Conservation (phyloP, 306 rosid species). For the Fragaria ananassa region DNA sequence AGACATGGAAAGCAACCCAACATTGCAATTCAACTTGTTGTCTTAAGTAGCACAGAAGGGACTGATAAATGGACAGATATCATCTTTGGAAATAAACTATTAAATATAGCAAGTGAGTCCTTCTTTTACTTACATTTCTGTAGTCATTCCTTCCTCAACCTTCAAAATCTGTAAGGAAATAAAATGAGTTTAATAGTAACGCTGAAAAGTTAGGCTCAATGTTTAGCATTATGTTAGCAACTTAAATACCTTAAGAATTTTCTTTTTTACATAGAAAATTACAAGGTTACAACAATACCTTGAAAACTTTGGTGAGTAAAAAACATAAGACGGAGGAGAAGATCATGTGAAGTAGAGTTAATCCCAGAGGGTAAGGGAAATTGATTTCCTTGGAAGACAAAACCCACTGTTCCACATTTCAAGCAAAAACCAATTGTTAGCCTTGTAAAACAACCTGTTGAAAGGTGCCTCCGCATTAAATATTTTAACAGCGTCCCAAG, state of each 20-base stretch:
- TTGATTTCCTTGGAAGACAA: constrained; percentile 95
- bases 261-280: neutral
- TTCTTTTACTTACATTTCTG: constrained; percentile 71
- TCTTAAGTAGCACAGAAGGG: neutral
- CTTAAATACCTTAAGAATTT: neutral
- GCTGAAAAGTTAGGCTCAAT: constrained; percentile 13
- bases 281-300: constrained; percentile 41
- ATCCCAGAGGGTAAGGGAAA: constrained; percentile 94
- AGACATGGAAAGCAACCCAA: neutral
- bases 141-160: constrained; percentile 96
- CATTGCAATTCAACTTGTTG: neutral
- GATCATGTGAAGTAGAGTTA: constrained; percentile 97
- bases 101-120: constrained; percentile 9
- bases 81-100: constrained; percentile 17
- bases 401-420: constrained; percentile 69
- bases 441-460: constrained; percentile 12
- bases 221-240: constrained; percentile 1
- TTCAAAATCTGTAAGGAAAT: constrained; percentile 65
- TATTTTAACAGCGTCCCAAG: neutral
- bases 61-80: neutral
- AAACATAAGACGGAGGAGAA: constrained; percentile 93
- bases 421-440: constrained; percentile 28
- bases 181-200: constrained; percentile 13
- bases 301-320: constrained; percentile 72
- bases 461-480: neutral